A percentile compares a stretch with the other conserved stretches of the same genome.
These are phyloP conservation scores for Diaporthe amygdali DNA, from an alignment of 2,329 filamentous ascomycete species.

Conservation along the genomic window DNA sequence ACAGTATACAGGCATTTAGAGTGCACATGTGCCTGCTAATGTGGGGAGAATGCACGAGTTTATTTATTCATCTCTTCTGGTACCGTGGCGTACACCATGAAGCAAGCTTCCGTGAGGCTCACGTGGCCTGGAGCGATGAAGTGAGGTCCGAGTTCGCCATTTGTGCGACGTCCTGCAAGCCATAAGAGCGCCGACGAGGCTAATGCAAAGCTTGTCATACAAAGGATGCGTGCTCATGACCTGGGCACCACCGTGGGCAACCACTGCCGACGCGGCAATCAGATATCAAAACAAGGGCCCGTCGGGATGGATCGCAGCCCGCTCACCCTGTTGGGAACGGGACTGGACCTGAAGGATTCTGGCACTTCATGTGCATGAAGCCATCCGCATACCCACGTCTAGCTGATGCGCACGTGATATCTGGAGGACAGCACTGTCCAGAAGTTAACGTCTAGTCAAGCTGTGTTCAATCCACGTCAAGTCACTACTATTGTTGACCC, in stretches of 20 bases:
- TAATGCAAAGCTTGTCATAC: background rate
- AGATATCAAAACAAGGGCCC: background rate
- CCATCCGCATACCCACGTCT: background rate
- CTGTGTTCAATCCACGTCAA: background rate
- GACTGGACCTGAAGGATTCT: background rate
- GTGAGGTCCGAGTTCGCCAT: background rate
- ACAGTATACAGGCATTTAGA: too few species aligned
- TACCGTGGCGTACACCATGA: background rate
- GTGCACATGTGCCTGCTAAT: too few species aligned
- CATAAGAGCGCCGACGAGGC: slow-evolving; percentile 13
- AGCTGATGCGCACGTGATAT: background rate
- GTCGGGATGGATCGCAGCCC: background rate
- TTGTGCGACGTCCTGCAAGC: slow-evolving; percentile 21
- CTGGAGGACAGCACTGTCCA: background rate
- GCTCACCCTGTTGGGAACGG: background rate
- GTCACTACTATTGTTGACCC: background rate
- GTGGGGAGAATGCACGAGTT: too few species aligned
- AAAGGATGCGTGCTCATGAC: background rate
- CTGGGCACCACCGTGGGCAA: background rate
- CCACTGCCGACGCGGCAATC: slow-evolving; percentile 2
- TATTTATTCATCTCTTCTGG: background rate
- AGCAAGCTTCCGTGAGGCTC: background rate
- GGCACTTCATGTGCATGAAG: background rate
- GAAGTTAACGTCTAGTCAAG: too few species aligned
- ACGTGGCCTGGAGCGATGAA: background rate